Conservation (phyloP, 306 rosid genomes). For the Dalbergia cultrata region DNA sequence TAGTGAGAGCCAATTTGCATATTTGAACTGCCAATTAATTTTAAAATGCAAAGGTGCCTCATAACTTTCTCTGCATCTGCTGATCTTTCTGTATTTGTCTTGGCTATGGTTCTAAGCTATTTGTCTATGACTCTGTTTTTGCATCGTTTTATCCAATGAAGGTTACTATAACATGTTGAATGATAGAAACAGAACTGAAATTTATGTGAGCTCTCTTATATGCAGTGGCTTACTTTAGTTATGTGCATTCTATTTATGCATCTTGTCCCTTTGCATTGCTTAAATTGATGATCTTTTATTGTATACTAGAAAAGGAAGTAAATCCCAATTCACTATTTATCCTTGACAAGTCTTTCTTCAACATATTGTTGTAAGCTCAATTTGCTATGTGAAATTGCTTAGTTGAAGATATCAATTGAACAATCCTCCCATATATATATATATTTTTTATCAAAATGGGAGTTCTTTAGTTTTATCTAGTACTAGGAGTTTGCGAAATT, state of each 20-base stretch:
- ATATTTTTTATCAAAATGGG: neutral
- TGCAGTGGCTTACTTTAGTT: constrained; percentile 40
- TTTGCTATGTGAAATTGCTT: constrained; percentile 19
- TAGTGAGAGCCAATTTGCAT: constrained; percentile 47
- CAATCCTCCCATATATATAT: too few relatives aligned
- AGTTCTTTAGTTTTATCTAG: neutral
- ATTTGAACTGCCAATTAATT: constrained; percentile 55
- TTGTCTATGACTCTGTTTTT: constrained; percentile 66
- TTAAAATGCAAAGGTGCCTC: constrained; percentile 65
- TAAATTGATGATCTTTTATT: constrained; percentile 43
- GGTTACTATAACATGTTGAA: constrained; percentile 60
- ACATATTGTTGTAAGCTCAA: neutral
- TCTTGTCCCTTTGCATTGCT: constrained; percentile 34
- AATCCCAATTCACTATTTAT: constrained; percentile 14
- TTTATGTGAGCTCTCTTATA: constrained; percentile 62
- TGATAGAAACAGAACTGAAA: constrained; percentile 60
- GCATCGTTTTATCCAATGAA: constrained; percentile 66
- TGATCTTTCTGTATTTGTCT: constrained; percentile 53
- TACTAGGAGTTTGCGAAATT: neutral
- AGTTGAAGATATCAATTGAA: constrained; percentile 19
- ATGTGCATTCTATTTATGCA: constrained; percentile 45
- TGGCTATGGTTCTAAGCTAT: constrained; percentile 66
- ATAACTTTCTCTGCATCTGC: constrained; percentile 54
- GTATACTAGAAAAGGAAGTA: constrained; percentile 42
- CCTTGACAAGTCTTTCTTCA: constrained; percentile 32